A percentile compares a stretch with the other conserved stretches of the same genome.
These are phyloP conservation scores for Exutisphaerella laricina DNA, from an alignment of 2,329 filamentous ascomycete genomes.

Conservation along the genomic window DNA sequence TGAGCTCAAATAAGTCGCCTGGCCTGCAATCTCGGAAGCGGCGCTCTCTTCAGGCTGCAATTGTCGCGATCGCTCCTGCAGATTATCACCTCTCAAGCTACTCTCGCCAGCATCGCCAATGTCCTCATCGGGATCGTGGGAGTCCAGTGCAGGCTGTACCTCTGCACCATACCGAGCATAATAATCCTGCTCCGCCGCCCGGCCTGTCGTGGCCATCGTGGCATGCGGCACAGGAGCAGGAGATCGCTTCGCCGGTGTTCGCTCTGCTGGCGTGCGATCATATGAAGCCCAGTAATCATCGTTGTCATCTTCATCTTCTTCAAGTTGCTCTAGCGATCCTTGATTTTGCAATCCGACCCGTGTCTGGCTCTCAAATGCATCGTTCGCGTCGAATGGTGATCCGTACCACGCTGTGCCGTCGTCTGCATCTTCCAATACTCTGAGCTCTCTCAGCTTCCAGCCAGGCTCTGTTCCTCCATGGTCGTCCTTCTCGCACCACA, in stretches of 20 bases:
- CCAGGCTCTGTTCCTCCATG: constrained; percentile 52
- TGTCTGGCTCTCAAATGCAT: constrained; percentile 24
- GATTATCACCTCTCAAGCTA: constrained; percentile 50
- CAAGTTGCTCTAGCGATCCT: constrained; percentile 30
- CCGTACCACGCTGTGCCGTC: constrained; percentile 55
- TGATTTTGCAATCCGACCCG: constrained; percentile 10
- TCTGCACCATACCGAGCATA: constrained; percentile 67
- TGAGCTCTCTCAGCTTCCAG: constrained; percentile 69
- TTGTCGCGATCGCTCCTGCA: constrained; percentile 25
- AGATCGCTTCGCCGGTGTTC: constrained; percentile 59
- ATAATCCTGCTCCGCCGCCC: constrained; percentile 60
- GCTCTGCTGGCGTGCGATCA: constrained; percentile 60
- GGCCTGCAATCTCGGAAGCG: constrained; percentile 7
- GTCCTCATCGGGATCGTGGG: constrained; percentile 72
- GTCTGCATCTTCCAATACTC: constrained; percentile 49
- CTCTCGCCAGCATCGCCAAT: constrained; percentile 44
- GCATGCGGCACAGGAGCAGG: constrained; percentile 49
- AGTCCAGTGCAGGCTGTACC: constrained; percentile 75
- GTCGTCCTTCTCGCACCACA: constrained; percentile 64
- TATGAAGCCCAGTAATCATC: constrained; percentile 75
- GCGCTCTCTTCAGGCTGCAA: neutral
- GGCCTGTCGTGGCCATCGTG: constrained; percentile 23
- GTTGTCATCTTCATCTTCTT: constrained; percentile 60
- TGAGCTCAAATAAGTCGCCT: constrained; percentile 16
- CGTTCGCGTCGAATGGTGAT: constrained; percentile 57